Percentiles rank a stretch among this genome's conserved stretches.
Conservation (phyloP, 2,329 filamentous ascomycete genomes). For the Alternaria dauci region DNA sequence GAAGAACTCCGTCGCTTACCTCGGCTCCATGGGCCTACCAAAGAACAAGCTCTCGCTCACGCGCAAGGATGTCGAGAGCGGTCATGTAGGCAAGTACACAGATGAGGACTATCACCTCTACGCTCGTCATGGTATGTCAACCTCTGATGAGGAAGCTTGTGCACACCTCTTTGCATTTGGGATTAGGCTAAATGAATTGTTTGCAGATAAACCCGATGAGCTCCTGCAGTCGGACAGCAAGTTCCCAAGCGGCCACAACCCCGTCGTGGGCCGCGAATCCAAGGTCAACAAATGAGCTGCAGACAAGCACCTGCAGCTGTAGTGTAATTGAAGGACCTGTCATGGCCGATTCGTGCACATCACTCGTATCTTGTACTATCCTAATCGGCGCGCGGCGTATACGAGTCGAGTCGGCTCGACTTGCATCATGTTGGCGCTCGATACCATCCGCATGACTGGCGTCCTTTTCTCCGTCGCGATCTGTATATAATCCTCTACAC, state of each 20-base stretch:
- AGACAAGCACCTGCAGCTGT: neutral
- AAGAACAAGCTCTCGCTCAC: slow-evolving; percentile 64
- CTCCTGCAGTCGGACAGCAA: slow-evolving; percentile 61
- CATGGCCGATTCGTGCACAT: neutral
- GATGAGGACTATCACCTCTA: slow-evolving; percentile 61
- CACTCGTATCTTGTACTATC: slow-evolving; percentile 9
- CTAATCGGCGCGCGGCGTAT: slow-evolving; percentile 10
- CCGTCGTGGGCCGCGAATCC: slow-evolving; percentile 54
- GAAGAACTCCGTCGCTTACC: slow-evolving; percentile 70
- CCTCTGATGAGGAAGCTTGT: slow-evolving; percentile 23
- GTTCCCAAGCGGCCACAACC: slow-evolving; percentile 55
- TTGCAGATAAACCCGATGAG: slow-evolving; percentile 62
- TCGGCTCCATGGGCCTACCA: slow-evolving; percentile 69
- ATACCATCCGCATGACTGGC: slow-evolving; percentile 15
- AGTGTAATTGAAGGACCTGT: neutral
- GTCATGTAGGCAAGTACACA: slow-evolving; percentile 53
- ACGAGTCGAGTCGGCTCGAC: slow-evolving; percentile 15
- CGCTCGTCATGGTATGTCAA: slow-evolving; percentile 58
- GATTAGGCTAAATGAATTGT: slow-evolving; percentile 32
- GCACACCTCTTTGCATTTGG: slow-evolving; percentile 33
- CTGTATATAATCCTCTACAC: slow-evolving; percentile 13
- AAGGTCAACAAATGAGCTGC: slow-evolving; percentile 58
- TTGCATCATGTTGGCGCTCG: slow-evolving; percentile 17
- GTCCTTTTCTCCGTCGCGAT: slow-evolving; percentile 9
- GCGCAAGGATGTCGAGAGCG: slow-evolving; percentile 66